Evolutionary conservation across 2,329 filamentous ascomycete genomes (phyloP).

Genomic region (Chrysoporthe deuterocubensis): DNA sequence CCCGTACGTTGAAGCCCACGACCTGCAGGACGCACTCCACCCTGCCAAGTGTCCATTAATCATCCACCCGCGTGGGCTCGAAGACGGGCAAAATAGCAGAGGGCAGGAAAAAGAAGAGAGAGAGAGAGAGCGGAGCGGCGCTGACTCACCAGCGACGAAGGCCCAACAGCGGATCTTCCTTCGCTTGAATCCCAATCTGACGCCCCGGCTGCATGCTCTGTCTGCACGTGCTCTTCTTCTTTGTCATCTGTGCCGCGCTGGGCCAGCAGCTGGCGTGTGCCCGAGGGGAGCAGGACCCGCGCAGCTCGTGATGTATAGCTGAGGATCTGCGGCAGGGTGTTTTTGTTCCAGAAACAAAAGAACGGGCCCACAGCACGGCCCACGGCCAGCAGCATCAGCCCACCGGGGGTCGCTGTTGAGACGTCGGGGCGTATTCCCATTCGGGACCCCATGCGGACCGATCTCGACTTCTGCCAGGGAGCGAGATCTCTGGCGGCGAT

Average conservation of each 20-base stretch:
- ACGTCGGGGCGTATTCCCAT: neutral
- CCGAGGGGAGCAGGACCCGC: neutral
- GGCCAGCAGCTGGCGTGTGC: neutral
- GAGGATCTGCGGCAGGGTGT: neutral
- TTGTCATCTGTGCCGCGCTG: neutral
- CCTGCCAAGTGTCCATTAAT: neutral
- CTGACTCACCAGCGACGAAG: neutral
- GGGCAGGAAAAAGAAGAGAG: neutral
- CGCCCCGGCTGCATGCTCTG: neutral
- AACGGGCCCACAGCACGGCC: neutral
- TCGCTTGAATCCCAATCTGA: slow-evolving; percentile 1
- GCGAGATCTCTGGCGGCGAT: neutral
- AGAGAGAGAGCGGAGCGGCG: neutral
- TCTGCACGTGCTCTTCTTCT: neutral
- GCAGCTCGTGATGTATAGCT: no score
- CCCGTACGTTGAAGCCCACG: slow-evolving; percentile 18
- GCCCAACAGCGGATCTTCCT: neutral
- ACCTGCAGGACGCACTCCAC: slow-evolving; percentile 6
- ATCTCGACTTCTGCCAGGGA: neutral
- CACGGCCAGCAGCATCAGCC: slow-evolving; percentile 3
- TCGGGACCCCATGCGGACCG: neutral
- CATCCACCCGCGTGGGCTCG: slow-evolving; percentile 1
- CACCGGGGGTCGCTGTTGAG: neutral
- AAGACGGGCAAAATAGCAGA: neutral
- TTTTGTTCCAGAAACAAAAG: slow-evolving; percentile 8